Conservation (phyloP, 2,329 filamentous ascomycete genomes). For the Harringtonia aguacate region DNA sequence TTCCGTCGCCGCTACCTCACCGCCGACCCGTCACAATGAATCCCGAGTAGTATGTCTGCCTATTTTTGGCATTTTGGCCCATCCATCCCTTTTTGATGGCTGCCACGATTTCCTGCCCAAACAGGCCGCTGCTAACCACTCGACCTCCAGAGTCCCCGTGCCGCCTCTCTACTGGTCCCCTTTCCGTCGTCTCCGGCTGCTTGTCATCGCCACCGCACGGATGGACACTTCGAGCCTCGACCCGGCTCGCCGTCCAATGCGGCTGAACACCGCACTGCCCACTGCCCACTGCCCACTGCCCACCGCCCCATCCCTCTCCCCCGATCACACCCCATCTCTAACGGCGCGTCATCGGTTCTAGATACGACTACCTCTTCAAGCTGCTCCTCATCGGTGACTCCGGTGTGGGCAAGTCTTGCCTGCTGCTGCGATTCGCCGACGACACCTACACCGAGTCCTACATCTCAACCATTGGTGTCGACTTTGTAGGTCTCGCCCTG, state of each 20-base stretch:
- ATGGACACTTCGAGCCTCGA: too few relatives aligned
- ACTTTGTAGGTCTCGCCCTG: constrained; percentile 67
- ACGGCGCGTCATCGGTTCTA: constrained; percentile 23
- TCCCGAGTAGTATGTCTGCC: constrained; percentile 64
- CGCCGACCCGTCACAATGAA: constrained; percentile 58
- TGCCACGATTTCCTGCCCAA: background rate
- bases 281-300: too few relatives aligned
- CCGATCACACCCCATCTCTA: too few relatives aligned
- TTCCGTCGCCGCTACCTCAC: constrained; percentile 6
- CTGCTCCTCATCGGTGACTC: constrained; percentile 99
- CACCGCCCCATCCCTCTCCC: too few relatives aligned
- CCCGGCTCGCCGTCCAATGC: too few relatives aligned
- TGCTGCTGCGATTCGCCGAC: constrained; percentile 95
- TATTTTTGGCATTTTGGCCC: background rate
- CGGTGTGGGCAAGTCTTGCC: constrained; percentile 98
- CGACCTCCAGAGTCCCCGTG: background rate
- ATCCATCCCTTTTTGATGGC: background rate
- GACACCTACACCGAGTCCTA: constrained; percentile 99
- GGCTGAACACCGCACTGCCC: too few relatives aligned
- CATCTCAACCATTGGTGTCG: constrained; percentile 98
- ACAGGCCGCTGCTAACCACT: constrained; percentile 1
- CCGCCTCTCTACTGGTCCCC: too few relatives aligned
- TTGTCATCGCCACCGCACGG: too few relatives aligned
- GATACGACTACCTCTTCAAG: constrained; percentile 99
- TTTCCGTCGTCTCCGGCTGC: too few relatives aligned